These are phyloP conservation scores for Penstemon davidsonii DNA, from an alignment of 257 asterid species.

Conservation along the genomic window DNA sequence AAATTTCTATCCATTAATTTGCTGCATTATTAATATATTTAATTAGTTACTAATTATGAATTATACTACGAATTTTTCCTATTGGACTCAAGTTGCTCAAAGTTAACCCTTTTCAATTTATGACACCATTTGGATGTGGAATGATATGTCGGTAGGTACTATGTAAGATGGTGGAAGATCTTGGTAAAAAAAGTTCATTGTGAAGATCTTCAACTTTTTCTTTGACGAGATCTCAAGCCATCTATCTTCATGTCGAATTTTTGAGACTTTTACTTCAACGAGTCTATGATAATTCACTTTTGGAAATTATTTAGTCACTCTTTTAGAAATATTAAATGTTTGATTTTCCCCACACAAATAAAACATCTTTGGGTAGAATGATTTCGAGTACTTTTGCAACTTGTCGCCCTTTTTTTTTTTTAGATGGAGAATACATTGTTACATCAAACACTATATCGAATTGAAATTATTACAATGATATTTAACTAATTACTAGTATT, in stretches of 20 bases:
- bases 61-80: too few species aligned
- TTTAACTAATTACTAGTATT: too few species aligned
- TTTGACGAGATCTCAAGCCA: constrained; percentile 35
- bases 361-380: constrained; percentile 9
- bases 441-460: too few species aligned
- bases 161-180: constrained; percentile 25
- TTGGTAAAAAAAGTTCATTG: constrained; percentile 21
- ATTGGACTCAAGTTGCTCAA: too few species aligned
- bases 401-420: too few species aligned
- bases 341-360: not conserved
- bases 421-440: too few species aligned
- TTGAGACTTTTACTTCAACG: constrained; percentile 29
- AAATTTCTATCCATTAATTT: not conserved
- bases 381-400: constrained; percentile 21
- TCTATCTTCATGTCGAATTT: constrained; percentile 37
- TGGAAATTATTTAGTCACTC: constrained; percentile 10
- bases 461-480: too few species aligned
- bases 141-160: constrained; percentile 22
- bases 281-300: constrained; percentile 26
- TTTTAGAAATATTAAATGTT: not conserved
- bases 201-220: constrained; percentile 38
- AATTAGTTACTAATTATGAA: too few species aligned
- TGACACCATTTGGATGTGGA: constrained; percentile 30
- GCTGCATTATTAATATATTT: not conserved
- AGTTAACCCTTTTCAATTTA: not conserved